Evolutionary conservation across 257 asterid genomes (phyloP).

Genomic region (Henckelia pumila): DNA sequence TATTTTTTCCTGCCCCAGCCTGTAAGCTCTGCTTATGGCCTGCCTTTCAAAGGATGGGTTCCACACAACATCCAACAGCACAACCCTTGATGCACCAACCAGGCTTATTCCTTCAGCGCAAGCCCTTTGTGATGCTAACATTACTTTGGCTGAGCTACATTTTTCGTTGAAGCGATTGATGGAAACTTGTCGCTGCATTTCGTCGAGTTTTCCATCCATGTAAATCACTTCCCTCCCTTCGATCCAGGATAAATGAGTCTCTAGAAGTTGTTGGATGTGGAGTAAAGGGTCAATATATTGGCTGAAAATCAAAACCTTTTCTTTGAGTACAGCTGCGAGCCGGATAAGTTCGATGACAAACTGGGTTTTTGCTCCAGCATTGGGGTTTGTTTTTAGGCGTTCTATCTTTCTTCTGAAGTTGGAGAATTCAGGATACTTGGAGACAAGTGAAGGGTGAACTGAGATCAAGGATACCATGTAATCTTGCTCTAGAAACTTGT

Average conservation of each 20-base stretch:
- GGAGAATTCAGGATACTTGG: constrained; percentile 31
- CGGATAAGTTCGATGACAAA: constrained; percentile 52
- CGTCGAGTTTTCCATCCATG: constrained; percentile 46
- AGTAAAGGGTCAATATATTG: constrained; percentile 47
- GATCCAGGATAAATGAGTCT: constrained; percentile 41
- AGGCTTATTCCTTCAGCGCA: constrained; percentile 79
- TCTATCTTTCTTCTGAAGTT: constrained; percentile 16
- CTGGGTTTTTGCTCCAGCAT: constrained; percentile 58
- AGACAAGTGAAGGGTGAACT: constrained; percentile 64
- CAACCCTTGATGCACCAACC: constrained; percentile 83
- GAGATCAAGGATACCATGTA: constrained; percentile 52
- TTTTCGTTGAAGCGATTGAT: constrained; percentile 51
- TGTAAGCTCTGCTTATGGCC: constrained; percentile 75
- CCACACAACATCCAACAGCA: constrained; percentile 76
- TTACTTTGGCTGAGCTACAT: constrained; percentile 44
- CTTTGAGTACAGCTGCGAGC: constrained; percentile 30
- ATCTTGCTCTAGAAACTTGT: constrained; percentile 30
- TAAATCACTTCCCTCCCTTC: constrained; percentile 62
- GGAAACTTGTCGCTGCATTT: constrained; percentile 43
- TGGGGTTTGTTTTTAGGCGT: constrained; percentile 27
- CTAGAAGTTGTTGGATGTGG: constrained; percentile 41
- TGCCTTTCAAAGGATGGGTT: constrained; percentile 72
- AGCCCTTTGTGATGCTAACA: constrained; percentile 68
- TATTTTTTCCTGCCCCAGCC: constrained; percentile 66
- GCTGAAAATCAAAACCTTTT: constrained; percentile 67